A percentile compares a stretch with the other conserved stretches of the same genome.
phyloP scores from a whole-genome alignment of 768 basidiomycete genomes.

The Lactarius trivialis region DNA sequence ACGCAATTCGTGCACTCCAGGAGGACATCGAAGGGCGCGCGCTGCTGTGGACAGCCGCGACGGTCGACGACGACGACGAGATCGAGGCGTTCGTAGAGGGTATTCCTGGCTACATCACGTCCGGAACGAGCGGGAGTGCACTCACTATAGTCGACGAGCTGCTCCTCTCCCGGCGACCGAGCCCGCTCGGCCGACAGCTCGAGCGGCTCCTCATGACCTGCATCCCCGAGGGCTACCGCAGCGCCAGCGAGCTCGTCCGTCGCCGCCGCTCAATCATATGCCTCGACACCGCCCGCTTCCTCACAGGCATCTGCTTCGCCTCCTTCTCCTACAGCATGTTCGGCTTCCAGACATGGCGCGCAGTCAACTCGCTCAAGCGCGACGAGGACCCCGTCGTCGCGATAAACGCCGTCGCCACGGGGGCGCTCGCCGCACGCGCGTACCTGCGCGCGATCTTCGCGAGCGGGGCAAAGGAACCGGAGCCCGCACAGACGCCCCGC shows the following conservation, averaged over 20 bases:
- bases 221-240: background rate
- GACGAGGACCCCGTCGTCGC: conserved; percentile 3
- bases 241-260: background rate
- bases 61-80: conserved; percentile 6
- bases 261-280: background rate
- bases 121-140: background rate
- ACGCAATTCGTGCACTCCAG: background rate
- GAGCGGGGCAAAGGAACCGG: background rate
- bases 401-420: background rate
- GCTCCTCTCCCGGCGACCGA: background rate
- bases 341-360: conserved; percentile 1
- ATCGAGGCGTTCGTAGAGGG: conserved; percentile 14
- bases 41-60: conserved; percentile 3
- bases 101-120: conserved; percentile 7
- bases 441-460: background rate
- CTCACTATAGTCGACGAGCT: background rate
- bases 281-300: background rate
- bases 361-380: conserved; percentile 6
- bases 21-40: conserved; percentile 2
- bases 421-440: background rate
- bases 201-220: conserved; percentile 2
- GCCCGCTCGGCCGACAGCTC: background rate
- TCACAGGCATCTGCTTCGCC: background rate
- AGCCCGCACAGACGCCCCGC: background rate
- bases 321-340: conserved; percentile 1